Percentiles rank a stretch among this genome's conserved stretches.
These are phyloP conservation scores for Ophiostoma perfectum DNA, from an alignment of 2,329 filamentous ascomycete species.

Conservation along the genomic window DNA sequence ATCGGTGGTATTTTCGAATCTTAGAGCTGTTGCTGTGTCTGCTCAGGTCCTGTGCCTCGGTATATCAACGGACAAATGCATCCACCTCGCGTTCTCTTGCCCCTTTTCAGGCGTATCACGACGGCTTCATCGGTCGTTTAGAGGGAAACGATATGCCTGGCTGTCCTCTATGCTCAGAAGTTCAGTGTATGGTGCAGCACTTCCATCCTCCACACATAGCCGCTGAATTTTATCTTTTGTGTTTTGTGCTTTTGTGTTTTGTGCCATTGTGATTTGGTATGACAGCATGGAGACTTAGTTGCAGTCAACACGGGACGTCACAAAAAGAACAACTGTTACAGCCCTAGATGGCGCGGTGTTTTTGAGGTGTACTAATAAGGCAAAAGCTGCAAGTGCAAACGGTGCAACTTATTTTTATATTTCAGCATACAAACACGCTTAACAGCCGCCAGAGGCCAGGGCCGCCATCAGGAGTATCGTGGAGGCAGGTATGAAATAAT, in stretches of 20 bases:
- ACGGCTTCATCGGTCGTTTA: neutral
- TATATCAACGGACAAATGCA: neutral
- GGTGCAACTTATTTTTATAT: neutral
- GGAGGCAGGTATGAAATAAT: too few relatives aligned
- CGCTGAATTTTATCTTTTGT: neutral
- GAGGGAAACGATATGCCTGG: neutral
- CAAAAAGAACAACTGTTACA: neutral
- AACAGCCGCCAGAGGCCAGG: too few relatives aligned
- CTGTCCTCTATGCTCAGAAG: too few relatives aligned
- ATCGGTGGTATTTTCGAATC: too few relatives aligned
- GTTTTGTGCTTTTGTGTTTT: too few relatives aligned
- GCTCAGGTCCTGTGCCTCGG: too few relatives aligned
- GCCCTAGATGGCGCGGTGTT: neutral
- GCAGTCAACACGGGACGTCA: constrained; percentile 1
- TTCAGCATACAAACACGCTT: neutral
- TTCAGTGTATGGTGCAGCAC: neutral
- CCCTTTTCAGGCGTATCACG: neutral
- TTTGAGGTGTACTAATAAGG: neutral
- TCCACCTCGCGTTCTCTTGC: neutral
- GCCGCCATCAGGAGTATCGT: too few relatives aligned
- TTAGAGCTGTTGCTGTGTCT: too few relatives aligned
- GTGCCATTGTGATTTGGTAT: neutral
- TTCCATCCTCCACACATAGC: neutral
- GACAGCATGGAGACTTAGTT: neutral
- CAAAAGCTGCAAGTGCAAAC: constrained; percentile 1